phyloP scores from a whole-genome alignment of 1,284 basidiomycete species.

The Fomitopsis betulina region DNA sequence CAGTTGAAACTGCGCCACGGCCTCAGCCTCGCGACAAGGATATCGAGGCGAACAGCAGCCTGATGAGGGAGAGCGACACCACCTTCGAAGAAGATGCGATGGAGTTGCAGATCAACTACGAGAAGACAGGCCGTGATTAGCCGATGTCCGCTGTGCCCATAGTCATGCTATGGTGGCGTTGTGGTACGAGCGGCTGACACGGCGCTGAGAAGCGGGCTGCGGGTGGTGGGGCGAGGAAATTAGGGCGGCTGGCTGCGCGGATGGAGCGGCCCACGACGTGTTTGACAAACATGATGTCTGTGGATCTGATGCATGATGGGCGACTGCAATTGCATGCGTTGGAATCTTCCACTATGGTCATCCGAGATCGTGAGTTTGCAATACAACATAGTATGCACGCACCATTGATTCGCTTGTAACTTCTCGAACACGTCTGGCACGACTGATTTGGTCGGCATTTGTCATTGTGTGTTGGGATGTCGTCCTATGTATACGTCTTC shows the following conservation, averaged over 20 bases:
- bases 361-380: neutral
- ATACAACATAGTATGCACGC: neutral
- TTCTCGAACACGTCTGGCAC: neutral
- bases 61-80: conserved; percentile 6
- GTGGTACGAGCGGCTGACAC: neutral
- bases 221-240: neutral
- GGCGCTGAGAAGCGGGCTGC: neutral
- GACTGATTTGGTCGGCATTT: neutral
- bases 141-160: neutral
- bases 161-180: neutral
- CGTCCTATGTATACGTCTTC: no score
- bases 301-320: neutral
- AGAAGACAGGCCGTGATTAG: conserved; percentile 13
- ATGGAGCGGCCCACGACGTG: neutral
- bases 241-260: no score
- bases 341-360: neutral
- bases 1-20: conserved; percentile 34
- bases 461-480: neutral
- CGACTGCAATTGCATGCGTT: neutral
- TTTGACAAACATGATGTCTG: neutral
- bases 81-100: conserved; percentile 10
- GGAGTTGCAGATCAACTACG: conserved; percentile 22
- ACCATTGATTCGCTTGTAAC: neutral
- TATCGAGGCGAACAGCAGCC: conserved; percentile 32
- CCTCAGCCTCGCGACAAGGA: conserved; percentile 27